Percentiles rank a stretch among this genome's conserved stretches.
Evolutionary conservation across 2,329 filamentous ascomycete genomes (phyloP).

Genomic region (Colletotrichum lupini): DNA sequence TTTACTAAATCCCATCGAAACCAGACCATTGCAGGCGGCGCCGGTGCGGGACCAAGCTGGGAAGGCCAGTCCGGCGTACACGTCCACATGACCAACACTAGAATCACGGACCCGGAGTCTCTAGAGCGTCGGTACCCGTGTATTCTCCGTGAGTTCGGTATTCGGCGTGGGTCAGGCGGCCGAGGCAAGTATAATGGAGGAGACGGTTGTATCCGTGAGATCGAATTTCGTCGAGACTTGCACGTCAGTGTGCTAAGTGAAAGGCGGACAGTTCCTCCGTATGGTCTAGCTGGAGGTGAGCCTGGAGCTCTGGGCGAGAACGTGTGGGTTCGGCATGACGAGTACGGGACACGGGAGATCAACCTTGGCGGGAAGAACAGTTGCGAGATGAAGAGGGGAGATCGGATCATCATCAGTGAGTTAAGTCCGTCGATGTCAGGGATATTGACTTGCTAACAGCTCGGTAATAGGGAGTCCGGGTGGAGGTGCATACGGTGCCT

Average conservation of each 20-base stretch:
- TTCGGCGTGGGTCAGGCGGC: slow-evolving; percentile 38
- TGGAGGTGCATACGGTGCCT: background rate
- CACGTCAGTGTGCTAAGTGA: background rate
- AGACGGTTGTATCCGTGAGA: background rate
- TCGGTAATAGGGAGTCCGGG: background rate
- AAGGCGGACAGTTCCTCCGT: no score
- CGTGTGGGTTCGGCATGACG: background rate
- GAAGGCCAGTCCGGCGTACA: slow-evolving; percentile 45
- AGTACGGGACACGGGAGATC: background rate
- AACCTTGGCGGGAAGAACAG: background rate
- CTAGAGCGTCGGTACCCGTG: slow-evolving; percentile 48
- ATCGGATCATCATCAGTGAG: background rate
- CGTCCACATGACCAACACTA: slow-evolving; percentile 51
- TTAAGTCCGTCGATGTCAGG: background rate
- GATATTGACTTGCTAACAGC: background rate
- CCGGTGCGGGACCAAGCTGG: slow-evolving; percentile 45
- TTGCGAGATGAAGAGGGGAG: background rate
- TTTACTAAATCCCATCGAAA: background rate
- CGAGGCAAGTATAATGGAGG: background rate
- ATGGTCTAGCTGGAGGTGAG: background rate
- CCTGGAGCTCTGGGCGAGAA: background rate
- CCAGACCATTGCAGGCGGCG: slow-evolving; percentile 46
- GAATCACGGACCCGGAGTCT: slow-evolving; percentile 50
- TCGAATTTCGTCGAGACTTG: background rate
- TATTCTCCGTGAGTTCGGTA: slow-evolving; percentile 45